A percentile compares a stretch with the other conserved stretches of the same genome.
Conservation (phyloP, 345 rosid species). For the Moricandia moricandioides region DNA sequence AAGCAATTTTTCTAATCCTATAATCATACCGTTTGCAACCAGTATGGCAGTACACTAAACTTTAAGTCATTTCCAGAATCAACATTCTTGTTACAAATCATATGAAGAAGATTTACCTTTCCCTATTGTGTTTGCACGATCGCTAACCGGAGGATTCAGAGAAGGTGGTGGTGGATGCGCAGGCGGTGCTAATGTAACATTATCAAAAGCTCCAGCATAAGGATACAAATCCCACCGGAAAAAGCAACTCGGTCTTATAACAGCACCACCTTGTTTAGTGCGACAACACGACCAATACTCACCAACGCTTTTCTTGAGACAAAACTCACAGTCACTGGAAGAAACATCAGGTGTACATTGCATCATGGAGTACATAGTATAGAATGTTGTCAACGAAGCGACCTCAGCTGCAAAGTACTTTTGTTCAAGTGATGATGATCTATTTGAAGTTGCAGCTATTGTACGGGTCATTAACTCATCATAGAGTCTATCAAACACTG, state of each 20-base stretch:
- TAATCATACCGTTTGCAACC: too few relatives aligned
- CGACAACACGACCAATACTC: conserved; percentile 7
- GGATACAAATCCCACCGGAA: conserved; percentile 23
- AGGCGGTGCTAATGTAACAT: background rate
- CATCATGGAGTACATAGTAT: conserved; percentile 7
- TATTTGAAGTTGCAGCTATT: background rate
- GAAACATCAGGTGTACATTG: conserved; percentile 27
- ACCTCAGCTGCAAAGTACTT: conserved; percentile 19
- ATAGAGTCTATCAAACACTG: too few relatives aligned
- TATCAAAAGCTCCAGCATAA: conserved; percentile 25
- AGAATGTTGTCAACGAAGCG: conserved; percentile 2
- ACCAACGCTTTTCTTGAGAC: background rate
- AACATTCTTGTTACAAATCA: background rate
- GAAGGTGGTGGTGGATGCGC: conserved; percentile 1
- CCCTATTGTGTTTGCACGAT: background rate
- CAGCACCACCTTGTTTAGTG: background rate
- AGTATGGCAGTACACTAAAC: too few relatives aligned
- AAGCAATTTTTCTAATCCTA: too few relatives aligned
- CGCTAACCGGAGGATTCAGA: background rate
- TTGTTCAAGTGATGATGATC: background rate
- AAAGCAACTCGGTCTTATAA: conserved; percentile 22
- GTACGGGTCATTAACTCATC: background rate
- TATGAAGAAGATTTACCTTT: background rate
- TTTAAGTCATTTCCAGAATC: too few relatives aligned
- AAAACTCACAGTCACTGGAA: background rate